Conservation (phyloP, 2,329 filamentous ascomycete genomes). For the Fusarium protoensiforme region DNA sequence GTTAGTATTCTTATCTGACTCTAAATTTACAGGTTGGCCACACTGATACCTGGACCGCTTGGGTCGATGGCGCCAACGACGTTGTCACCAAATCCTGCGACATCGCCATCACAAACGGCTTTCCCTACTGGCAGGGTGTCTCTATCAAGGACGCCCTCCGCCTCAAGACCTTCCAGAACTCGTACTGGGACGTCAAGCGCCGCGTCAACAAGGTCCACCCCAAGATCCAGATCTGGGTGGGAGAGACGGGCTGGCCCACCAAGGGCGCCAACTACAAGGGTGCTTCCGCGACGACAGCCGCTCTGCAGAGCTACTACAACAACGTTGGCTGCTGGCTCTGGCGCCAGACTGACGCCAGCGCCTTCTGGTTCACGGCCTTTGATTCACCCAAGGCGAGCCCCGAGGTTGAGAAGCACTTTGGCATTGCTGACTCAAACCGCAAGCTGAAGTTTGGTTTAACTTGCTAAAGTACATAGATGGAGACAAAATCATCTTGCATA, state of each 20-base stretch:
- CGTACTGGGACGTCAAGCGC: slow-evolving; percentile 31
- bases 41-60: slow-evolving; percentile 40
- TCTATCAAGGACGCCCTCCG: slow-evolving; percentile 37
- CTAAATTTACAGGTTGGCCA: slow-evolving; percentile 29
- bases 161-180: slow-evolving; percentile 40
- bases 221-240: slow-evolving; percentile 36
- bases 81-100: slow-evolving; percentile 34
- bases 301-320: slow-evolving; percentile 36
- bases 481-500: not conserved
- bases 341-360: slow-evolving; percentile 28
- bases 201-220: slow-evolving; percentile 35
- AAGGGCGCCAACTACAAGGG: slow-evolving; percentile 33
- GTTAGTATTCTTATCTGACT: not conserved
- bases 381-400: slow-evolving; percentile 26
- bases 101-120: slow-evolving; percentile 39
- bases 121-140: slow-evolving; percentile 41
- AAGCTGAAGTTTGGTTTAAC: slow-evolving; percentile 38
- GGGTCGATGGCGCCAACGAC: slow-evolving; percentile 39
- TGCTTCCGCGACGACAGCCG: slow-evolving; percentile 20
- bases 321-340: slow-evolving; percentile 38
- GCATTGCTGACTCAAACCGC: slow-evolving; percentile 35
- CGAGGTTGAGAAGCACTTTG: slow-evolving; percentile 40
- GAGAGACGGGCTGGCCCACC: slow-evolving; percentile 39
- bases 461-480: slow-evolving; percentile 18
- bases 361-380: slow-evolving; percentile 41